Conservation (phyloP, 768 basidiomycete genomes). For the Mycena indigotica region DNA sequence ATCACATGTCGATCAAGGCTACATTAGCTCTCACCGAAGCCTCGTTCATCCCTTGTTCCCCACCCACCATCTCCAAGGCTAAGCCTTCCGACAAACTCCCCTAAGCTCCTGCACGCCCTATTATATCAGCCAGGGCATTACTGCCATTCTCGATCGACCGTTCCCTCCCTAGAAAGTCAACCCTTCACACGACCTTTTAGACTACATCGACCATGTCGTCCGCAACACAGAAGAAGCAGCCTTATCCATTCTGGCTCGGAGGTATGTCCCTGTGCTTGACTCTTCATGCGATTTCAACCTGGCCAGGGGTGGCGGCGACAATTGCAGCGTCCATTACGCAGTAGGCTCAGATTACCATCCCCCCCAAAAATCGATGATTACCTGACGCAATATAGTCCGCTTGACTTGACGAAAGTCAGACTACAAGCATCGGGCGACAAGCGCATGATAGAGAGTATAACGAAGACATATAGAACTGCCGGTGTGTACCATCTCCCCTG, state of each 20-base stretch:
- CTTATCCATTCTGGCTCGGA: conserved; percentile 87
- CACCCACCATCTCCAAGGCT: background rate
- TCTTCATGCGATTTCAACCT: background rate
- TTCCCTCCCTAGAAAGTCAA: background rate
- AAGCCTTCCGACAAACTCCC: background rate
- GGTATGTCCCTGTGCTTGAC: conserved; percentile 43
- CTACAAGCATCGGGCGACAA: conserved; percentile 92
- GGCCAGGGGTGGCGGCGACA: conserved; percentile 75
- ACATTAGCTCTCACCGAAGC: background rate
- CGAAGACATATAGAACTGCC: conserved; percentile 80
- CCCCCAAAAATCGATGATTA: background rate
- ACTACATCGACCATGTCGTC: conserved; percentile 13
- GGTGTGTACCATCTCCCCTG: conserved; percentile 46
- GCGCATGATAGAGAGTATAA: conserved; percentile 81
- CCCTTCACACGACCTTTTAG: conserved; percentile 4
- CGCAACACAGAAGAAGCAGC: conserved; percentile 56
- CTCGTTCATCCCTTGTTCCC: background rate
- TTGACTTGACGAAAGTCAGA: conserved; percentile 90
- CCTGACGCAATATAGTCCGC: conserved; percentile 49
- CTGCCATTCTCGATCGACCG: background rate
- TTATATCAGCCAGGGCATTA: background rate
- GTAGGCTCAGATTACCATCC: conserved; percentile 41
- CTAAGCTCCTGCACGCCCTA: background rate
- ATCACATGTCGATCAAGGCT: background rate
- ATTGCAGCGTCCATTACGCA: conserved; percentile 90